A percentile compares a stretch with the other conserved stretches of the same genome.
phyloP scores from a whole-genome alignment of 129 eudicot species.

The Sambucus nigra region DNA sequence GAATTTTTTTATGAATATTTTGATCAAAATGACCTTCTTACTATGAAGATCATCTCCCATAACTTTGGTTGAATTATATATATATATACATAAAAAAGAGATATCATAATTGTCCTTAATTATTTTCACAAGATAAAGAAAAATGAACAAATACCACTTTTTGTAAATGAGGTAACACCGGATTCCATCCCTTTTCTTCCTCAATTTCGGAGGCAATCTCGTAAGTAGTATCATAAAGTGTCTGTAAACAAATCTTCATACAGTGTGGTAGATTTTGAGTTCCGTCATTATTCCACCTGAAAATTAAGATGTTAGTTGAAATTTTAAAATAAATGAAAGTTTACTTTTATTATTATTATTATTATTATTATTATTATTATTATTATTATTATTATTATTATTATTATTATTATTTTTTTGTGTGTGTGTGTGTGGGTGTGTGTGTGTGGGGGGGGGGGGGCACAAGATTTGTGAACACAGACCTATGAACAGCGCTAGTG shows the following conservation, averaged over 20 bases:
- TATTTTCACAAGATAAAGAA: no score
- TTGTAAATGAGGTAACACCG: conserved; percentile 14
- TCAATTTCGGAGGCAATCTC: conserved; percentile 25
- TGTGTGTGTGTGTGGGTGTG: no score
- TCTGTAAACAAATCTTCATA: conserved; percentile 29
- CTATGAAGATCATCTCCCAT: no score
- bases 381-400: background rate
- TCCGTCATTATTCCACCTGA: conserved; percentile 25
- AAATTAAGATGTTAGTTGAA: background rate
- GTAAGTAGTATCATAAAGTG: conserved; percentile 21
- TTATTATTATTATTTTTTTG: background rate
- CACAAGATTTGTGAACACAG: background rate
- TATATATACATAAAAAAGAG: no score
- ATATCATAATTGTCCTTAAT: no score
- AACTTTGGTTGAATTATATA: no score
- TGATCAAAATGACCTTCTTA: no score
- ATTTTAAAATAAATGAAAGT: background rate
- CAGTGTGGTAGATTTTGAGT: conserved; percentile 24
- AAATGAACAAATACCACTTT: conserved; percentile 20
- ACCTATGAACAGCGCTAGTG: conserved; percentile 32
- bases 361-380: background rate
- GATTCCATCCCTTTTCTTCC: conserved; percentile 18
- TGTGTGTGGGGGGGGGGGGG: no score
- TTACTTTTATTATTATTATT: background rate
- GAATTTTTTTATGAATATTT: no score